Evolutionary conservation across 306 rosid species (phyloP), one percentile per base, ranked within the genome.

Genomic region (Cicer pinnatifidum): DNA sequence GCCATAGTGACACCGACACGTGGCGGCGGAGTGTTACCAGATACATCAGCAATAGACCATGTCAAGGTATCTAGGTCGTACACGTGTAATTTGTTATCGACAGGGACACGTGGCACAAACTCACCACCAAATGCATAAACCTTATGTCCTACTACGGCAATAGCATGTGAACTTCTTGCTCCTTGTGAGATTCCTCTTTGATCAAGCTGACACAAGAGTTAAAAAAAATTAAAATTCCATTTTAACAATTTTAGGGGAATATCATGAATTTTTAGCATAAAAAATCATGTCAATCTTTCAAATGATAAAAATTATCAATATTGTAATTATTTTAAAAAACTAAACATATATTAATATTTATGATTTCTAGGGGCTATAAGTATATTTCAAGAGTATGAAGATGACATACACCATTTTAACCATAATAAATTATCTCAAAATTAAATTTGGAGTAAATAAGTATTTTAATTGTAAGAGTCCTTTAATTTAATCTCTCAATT

Each of bases 151-250:
- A 91, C 87, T 62, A 89, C 56, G 53, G 96, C 77, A 28, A 89
- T 78, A 45, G 98, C 97, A 68, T 93, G 98, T 15, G 98, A 93
- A 71, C 98, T 93, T 83, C 98, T 84, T 8, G 91, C 91, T 68
- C 97, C 98, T 2, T 91, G 97, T 4, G 87, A 85, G 12, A 28
- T 65, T 50, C 94, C 93, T 16, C 72, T 81, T 75, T 93, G 94
- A 59, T 85, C 85, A 74, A 93, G 86, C 98, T 93, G 81, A 11
- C 7, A 10, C 13, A 12, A 75, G 47, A n/a, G 11, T 35, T 16
- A 2, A 0, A 40, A 40, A 23, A 28, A 9, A 33, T 12, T 2
- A 43, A 56, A 23, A 37, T 59, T 44, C 6, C 11, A 40, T 43
- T n/a, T 8, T 62, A n/a, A 62, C 46, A 65, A 65, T 17, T 16